Evolutionary conservation across 805 yeast species (phyloP), one percentile per base, ranked within the genome.

Genomic region (Metschnikowia picachoensis): DNA sequence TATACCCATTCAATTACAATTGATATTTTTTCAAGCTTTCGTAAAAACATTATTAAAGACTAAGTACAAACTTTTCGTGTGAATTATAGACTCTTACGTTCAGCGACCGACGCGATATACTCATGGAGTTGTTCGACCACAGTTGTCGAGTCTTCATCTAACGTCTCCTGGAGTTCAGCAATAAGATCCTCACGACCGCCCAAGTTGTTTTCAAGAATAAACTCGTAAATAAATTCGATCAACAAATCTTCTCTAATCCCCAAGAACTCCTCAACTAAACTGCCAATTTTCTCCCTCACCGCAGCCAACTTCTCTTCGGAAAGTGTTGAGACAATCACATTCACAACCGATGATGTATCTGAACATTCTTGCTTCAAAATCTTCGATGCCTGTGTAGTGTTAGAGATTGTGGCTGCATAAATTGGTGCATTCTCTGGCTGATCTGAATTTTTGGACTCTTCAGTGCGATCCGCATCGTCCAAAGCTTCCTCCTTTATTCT

Each of bases 211-310:
- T 52, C 56, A 29, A 62, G 52, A 4, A 79, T 60, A 43, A 71
- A 67, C 30, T 65, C 65, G 31, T 64, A 55, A 28, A 81, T 67
- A 43, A 73, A 76, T 2, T 69, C 68, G 12, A 72, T 62, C 49
- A 81, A 65, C 36, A 76, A 73, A 12, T 75, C 79, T 49, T 80
- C 87, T 41, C 66, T 63, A 37, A 77, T 65, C 1, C 85, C 86
- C 39, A 81, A 58, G 46, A 69, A 76, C 46, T 79, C 81, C 44
- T 73, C 80, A 30, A 81, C 60, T 39, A 77, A 64, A 3, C 59
- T 60, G n/a, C 64, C 68, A 16, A 79, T 62, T 48, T 70, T 72
- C 0, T 55, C 53, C 30, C 64, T 64, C 20, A 78, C 51, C 8
- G 54, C 29, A 0, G 47, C 56, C 25, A 67, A 47, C 3, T 28